Percentiles rank a stretch among this genome's conserved stretches.
Conservation (phyloP, 805 yeast genomes). For the Ogataea pini region DNA sequence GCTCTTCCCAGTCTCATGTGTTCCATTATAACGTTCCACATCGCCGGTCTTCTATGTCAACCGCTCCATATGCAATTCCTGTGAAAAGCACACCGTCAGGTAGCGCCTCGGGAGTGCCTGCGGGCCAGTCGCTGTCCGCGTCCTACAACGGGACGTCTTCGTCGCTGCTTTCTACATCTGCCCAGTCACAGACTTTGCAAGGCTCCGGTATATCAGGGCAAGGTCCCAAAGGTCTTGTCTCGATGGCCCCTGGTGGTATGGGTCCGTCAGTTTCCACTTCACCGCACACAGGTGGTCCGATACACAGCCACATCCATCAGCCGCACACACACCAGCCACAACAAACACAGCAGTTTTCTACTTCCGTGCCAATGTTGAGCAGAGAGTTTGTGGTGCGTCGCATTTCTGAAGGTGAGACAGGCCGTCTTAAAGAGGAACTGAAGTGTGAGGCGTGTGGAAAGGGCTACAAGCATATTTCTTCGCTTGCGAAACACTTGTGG, state of each 20-base stretch:
- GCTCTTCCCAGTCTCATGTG: conserved; percentile 6
- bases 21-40: conserved; percentile 24
- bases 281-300: conserved; percentile 30
- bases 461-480: conserved; percentile 84
- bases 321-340: conserved; percentile 13
- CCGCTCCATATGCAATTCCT: conserved; percentile 42
- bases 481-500: conserved; percentile 89
- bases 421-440: conserved; percentile 78
- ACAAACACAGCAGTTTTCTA: conserved; percentile 19
- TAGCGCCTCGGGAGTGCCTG: neutral
- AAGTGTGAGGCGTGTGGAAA: conserved; percentile 91
- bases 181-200: conserved; percentile 10
- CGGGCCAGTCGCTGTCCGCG: conserved; percentile 13
- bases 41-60: conserved; percentile 39
- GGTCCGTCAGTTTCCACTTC: conserved; percentile 5
- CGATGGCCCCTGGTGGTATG: conserved; percentile 9
- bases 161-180: conserved; percentile 25
- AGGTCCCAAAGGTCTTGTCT: conserved; percentile 7
- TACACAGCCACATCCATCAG: conserved; percentile 24
- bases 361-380: conserved; percentile 40
- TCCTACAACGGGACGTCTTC: conserved; percentile 11
- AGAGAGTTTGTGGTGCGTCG: conserved; percentile 79
- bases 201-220: neutral
- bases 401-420: conserved; percentile 84
- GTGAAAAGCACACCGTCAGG: conserved; percentile 14